Evolutionary conservation across 257 asterid species (phyloP), one percentile per base, ranked within the genome.

Genomic region (Salvia rosmarinus): DNA sequence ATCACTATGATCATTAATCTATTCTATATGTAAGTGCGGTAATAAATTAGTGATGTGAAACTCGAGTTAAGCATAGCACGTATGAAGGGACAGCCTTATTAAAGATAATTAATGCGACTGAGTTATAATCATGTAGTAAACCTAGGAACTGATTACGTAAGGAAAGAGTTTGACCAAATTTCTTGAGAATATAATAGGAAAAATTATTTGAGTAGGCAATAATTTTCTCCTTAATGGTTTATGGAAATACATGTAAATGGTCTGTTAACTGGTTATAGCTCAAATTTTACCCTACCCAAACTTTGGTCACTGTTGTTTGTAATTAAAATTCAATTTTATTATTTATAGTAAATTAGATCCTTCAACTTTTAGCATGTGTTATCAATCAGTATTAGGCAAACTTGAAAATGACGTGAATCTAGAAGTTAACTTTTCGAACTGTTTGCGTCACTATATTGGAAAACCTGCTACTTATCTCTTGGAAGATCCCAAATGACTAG

Each of bases 81-180:
- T 19, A 47, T 17, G 14, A n/a, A 46, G 58, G 13, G 25, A 67
- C 28, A 43, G 43, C 20, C 10, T 44, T 17, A 54, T 64, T 76
- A 63, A 66, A 46, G 56, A 37, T 63, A 65, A 56, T 39, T 37
- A 67, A 66, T 67, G 70, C 6, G 50, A 49, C 44, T 75, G 68
- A 19, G 14, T 68, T 14, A 44, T 76, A 57, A 56, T 70, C 28
- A 68, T 65, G 65, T 67, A 68, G 43, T 43, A 54, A 42, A 71
- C 49, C 54, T 67, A 28, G 60, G 75, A 55, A 55, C 50, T 75
- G 16, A 64, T 54, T 62, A 34, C 55, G 44, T 56, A n/a, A 12
- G 49, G 37, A 32, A 56, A 43, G 47, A 19, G 80, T 56, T 73
- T 77, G 74, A 75, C 75, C 60, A 70, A 61, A 9, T 50, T 70